Evolutionary conservation across 768 basidiomycete species (phyloP), one percentile per base, ranked within the genome.

Genomic region (Suillus ampliporus): DNA sequence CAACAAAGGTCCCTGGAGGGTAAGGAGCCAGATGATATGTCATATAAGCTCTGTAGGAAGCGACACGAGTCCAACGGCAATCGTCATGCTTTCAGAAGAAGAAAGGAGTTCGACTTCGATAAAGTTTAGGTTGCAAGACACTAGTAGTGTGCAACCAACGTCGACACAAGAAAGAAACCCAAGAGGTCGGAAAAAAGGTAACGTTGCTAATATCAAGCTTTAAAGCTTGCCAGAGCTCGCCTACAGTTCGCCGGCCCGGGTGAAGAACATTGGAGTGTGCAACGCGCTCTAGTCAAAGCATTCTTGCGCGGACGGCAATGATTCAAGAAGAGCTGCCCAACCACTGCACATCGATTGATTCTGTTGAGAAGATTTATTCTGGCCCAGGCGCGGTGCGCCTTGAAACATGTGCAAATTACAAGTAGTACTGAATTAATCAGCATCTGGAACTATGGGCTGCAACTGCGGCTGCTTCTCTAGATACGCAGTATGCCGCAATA

Each of bases 401-500:
- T 17, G 17, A 28, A 1, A 26, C 48, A 31, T 11, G 28, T 50
- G 10, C 28, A 31, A 19, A 51, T 31, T 51, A 38, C 26, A 40
- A 13, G n/a, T 10, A 19, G 5, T 11, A 10, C 17, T 17, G 4
- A 28, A 51, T 58, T 61, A 65, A 28, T 44, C 34, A 48, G 41
- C 56, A 10, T 43, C 34, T 10, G 68, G 64, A 50, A 57, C 58
- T 19, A 72, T 70, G n/a, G 65, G 56, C 13, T 46, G n/a, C 2
- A 28, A 46, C 11, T 17, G 43, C 41, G 61, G 63, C 44, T 68
- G 67, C 51, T 62, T 73, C 8, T 73, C 74, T 23, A 71, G 28
- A 51, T 70, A 66, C 5, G 52, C 72, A 1, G 68, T 44, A 7
- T 64, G 60, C 10, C 53, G 60, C 54, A 61, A 37, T 21, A 69